Evolutionary conservation across 768 basidiomycete genomes (phyloP).

Genomic region (Serendipita sp.): DNA sequence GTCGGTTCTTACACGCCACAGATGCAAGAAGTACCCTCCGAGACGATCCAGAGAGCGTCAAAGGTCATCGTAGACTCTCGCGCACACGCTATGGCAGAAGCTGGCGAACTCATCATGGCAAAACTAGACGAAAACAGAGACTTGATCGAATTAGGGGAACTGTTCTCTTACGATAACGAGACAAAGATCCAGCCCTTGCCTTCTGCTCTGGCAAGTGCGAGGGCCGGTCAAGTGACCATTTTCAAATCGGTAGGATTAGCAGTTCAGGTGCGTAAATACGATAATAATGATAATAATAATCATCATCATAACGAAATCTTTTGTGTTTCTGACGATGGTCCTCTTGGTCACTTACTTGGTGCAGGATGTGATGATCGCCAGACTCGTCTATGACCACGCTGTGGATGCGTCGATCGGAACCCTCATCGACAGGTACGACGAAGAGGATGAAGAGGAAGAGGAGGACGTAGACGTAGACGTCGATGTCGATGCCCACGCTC

Average conservation of each 20-base stretch:
- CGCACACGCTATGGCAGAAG: slow-evolving; percentile 35
- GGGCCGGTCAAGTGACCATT: slow-evolving; percentile 41
- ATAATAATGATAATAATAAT: background rate
- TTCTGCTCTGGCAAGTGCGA: background rate
- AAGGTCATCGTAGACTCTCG: slow-evolving; percentile 58
- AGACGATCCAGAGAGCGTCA: slow-evolving; percentile 37
- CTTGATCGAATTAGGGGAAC: slow-evolving; percentile 54
- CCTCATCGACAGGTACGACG: slow-evolving; percentile 30
- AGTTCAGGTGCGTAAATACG: background rate
- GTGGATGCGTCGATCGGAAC: slow-evolving; percentile 36
- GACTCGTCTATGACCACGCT: slow-evolving; percentile 47
- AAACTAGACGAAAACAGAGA: slow-evolving; percentile 14
- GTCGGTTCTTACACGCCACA: slow-evolving; percentile 67
- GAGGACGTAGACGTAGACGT: background rate
- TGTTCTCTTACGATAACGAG: slow-evolving; percentile 20
- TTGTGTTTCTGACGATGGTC: background rate
- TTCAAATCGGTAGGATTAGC: slow-evolving; percentile 84
- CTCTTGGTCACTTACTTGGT: background rate
- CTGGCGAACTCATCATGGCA: slow-evolving; percentile 64
- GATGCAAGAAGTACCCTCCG: slow-evolving; percentile 61
- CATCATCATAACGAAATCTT: too few relatives aligned
- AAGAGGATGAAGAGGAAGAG: background rate
- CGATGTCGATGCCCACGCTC: too few relatives aligned
- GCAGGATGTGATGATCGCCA: slow-evolving; percentile 73
- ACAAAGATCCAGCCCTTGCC: background rate